Evolutionary conservation across 106 monocot genomes (phyloP), one percentile per base, ranked within the genome.

Genomic region (Amphibolis antarctica): DNA sequence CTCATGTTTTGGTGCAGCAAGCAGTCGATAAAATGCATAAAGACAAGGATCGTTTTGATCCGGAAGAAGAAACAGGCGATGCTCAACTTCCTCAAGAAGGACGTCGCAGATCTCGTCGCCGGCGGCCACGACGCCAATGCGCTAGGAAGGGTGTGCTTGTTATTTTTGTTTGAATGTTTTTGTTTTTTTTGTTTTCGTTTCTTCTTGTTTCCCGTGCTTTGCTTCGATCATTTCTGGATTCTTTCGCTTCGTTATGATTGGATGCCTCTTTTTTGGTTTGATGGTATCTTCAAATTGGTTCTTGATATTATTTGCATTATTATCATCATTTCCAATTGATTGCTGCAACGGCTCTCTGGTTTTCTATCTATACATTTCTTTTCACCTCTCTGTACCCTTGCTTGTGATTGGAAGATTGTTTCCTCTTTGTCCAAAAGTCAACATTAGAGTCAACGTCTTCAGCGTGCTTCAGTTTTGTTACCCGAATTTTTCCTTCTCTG

Each of bases 31-130:
- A 88, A 88, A 59, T 78, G 74, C 78, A 85, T 83, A 44, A 78
- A 50, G 19, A 51, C 60, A 45, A 69, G 92, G 80, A 36, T 88
- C 44, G 67, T 20, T 46, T 46, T 67, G 45, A 78, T 82, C 1
- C 68, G 76, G 78, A 88, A 72, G 66, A 93, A 77, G 80, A 85
- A 80, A 75, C 76, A 80, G 57, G 82, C 80, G 19, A 71, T 76
- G 60, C 58, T 93, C 27, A 73, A 69, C 46, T 75, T 80, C 69
- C 64, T 88, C 60, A 85, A 67, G 76, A 80, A 85, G 66, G 88
- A 88, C 49, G 76, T 88, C 28, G 88, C 92, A 28, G 85, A 93
- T 13, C 82, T 93, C 48, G 54, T 93, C 71, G 65, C 78, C 51
- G 55, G 60, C n/a, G 80, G 82, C 12, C 68, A 64, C 48, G 78